Conservation (phyloP, 768 basidiomycete genomes). For the Tricholoma terreum region DNA sequence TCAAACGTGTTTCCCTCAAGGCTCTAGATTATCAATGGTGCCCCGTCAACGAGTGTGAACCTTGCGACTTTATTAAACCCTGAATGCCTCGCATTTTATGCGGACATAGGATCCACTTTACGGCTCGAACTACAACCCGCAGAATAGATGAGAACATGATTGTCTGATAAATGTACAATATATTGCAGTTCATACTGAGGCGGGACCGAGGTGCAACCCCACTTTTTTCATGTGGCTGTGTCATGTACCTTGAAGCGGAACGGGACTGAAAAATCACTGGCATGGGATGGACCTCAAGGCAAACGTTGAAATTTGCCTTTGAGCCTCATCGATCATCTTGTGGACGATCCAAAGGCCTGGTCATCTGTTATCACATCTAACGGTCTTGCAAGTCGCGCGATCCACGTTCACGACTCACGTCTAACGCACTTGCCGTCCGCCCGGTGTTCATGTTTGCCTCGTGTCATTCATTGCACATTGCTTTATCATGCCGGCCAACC, state of each 20-base stretch:
- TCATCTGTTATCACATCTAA: neutral
- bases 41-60: constrained; percentile 64
- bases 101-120: constrained; percentile 46
- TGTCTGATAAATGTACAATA: neutral
- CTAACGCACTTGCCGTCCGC: constrained; percentile 7
- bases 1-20: constrained; percentile 1
- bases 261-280: no score
- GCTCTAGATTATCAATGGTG: constrained; percentile 73
- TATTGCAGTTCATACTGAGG: neutral
- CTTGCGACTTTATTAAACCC: constrained; percentile 72
- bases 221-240: no score
- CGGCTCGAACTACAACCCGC: constrained; percentile 39
- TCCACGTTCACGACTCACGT: constrained; percentile 12
- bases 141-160: constrained; percentile 1
- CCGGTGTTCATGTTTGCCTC: constrained; percentile 43
- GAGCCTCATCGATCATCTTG: neutral
- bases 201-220: neutral
- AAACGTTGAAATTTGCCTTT: neutral
- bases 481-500: constrained; percentile 44
- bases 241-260: neutral
- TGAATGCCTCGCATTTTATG: constrained; percentile 64
- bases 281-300: neutral
- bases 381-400: neutral
- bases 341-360: neutral
- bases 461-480: constrained; percentile 34